Base-by-base conservation (phyloP, 768 basidiomycete species). In the Arthromyces matolae region DNA sequence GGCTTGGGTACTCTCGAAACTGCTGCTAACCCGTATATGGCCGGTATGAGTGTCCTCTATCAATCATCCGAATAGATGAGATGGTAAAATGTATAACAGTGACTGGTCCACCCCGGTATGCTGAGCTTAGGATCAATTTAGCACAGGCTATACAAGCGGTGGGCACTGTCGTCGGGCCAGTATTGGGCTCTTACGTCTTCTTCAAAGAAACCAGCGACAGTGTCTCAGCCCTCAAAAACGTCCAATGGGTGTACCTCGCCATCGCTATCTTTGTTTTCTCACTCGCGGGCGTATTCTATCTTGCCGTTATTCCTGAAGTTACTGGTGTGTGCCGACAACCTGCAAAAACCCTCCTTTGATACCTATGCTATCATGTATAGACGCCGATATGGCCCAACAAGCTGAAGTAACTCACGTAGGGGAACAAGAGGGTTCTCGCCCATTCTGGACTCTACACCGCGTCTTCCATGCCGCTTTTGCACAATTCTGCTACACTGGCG, bases 11-110 rank as follows among this genome's bases (percentile, higher is more conserved):
- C 60, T 20, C 51, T 68, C 8, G 66, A 68, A 43, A 64, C 64
- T 2, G 66, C 63, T 20, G 65, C 65, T 23, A 68, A 68, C 42
- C 66, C 66, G 1, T 68, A 66, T 45, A 68, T 68, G 66, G 66
- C 66, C 16, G 63, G 64, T 65, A 33, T 6, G 55, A 36, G 20
- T 19, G n/a, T n/a, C n/a, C n/a, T n/a, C n/a, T n/a, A n/a, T n/a
- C n/a, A n/a, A n/a, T n/a, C n/a, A n/a, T n/a, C n/a, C n/a, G n/a
- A n/a, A n/a, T n/a, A n/a, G n/a, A n/a, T n/a, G 9, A 29, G 4
- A 19, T 41, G 22, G 14, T 18, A 39, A 40, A 12, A 7, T 14
- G 29, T 13, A 18, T n/a, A 8, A 14, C 37, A 60, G 65, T 66
- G 18, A 66, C 65, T 2, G 66, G 66, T n/a, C 66, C 66, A 9